phyloP scores from a whole-genome alignment of 192 early-diverging fungal species.

The Diversispora eburnea region DNA sequence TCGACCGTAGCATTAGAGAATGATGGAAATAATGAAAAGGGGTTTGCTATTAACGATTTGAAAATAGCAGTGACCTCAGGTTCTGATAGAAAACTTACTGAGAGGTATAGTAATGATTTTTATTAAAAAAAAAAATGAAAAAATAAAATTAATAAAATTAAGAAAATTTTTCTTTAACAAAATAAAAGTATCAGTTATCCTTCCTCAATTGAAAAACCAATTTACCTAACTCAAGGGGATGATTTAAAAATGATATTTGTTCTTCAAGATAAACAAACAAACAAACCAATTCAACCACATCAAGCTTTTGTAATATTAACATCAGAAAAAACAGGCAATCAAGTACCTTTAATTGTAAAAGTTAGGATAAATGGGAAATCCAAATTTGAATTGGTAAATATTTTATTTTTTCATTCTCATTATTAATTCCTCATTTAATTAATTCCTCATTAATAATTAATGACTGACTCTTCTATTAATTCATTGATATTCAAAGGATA shows the following conservation, averaged over 20 bases:
- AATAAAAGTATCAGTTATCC: constrained; percentile 20
- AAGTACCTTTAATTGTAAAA: constrained; percentile 15
- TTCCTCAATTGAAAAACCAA: background rate
- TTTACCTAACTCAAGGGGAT: constrained; percentile 15
- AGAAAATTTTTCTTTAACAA: background rate
- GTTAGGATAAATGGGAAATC: constrained; percentile 29
- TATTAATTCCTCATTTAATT: background rate
- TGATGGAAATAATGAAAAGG: no score
- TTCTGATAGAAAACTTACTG: background rate
- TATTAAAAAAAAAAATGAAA: background rate
- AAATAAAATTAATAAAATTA: no score
- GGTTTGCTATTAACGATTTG: background rate
- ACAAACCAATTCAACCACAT: constrained; percentile 20
- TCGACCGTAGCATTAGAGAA: background rate
- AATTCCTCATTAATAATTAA: background rate
- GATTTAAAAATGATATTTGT: constrained; percentile 21
- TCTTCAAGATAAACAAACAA: constrained; percentile 6
- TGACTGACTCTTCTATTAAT: background rate
- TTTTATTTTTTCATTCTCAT: background rate
- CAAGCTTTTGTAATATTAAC: constrained; percentile 29
- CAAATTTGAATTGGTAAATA: constrained; percentile 22
- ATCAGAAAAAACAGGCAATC: constrained; percentile 15
- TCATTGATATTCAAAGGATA: background rate
- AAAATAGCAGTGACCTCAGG: background rate
- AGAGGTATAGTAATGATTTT: background rate